Base-by-base conservation (phyloP, 352 stramenopile species). In the Pythium grandisporangium region DNA sequence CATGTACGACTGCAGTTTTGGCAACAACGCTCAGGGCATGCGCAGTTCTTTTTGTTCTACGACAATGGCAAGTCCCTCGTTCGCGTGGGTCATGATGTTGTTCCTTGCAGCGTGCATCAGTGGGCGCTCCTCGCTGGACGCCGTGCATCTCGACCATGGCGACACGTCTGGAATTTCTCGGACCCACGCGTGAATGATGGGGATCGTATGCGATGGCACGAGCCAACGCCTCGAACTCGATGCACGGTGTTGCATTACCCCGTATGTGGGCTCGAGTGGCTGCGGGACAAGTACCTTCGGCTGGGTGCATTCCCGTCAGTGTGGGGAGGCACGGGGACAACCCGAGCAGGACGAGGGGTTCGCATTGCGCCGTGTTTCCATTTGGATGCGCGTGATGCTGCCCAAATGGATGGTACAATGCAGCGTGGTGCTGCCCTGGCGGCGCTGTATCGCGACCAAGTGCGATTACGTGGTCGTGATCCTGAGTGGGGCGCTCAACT, bases 21-120 rank as follows among this genome's bases (percentile, higher is more conserved):
- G 62, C 58, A 61, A 16, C 12, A 30, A 5, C 49, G 53, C 7
- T 57, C 62, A n/a, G 25, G 27, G n/a, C 41, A 54, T 17, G 17
- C 25, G 0, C 62, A 70, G 47, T 73, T 60, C 32, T 72, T 72
- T 33, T 49, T 69, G 7, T 72, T 64, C 32, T 72, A 72, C 55
- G 62, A 72, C 48, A 72, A 69, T 22, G 62, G 58, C 27, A 73
- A 73, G 27, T 55, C 62, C 12, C 39, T 70, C 13, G 62, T 67
- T 6, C 58, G 59, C n/a, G 48, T 72, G 1, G 44, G 41, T 6
- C 25, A 17, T 6, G 13, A 42, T 6, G 14, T 46, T 3, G 10
- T 40, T 3, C 58, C 61, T 3, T 25, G 50, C 8, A 73, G 62
- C 30, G 62, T 72, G 7, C 62, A 73, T 36, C 55, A 70, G 22